Evolutionary conservation across 2,329 filamentous ascomycete genomes (phyloP).

Genomic region (Fusarium albosuccineum): DNA sequence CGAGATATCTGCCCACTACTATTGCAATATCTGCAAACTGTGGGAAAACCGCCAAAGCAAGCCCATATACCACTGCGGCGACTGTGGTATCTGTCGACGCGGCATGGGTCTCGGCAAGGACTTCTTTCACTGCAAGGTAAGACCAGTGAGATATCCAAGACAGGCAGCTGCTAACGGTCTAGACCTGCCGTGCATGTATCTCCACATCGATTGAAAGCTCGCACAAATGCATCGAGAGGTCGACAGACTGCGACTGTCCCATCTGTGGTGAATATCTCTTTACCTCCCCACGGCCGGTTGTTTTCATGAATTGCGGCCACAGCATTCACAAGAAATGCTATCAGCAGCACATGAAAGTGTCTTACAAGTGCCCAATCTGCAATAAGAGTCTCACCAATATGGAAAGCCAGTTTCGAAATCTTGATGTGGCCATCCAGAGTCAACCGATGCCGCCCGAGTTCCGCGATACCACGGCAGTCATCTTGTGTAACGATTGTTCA

Average conservation of each 20-base stretch:
- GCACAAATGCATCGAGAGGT: slow-evolving; percentile 94
- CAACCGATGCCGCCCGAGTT: slow-evolving; percentile 96
- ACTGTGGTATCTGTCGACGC: slow-evolving; percentile 94
- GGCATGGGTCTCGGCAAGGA: slow-evolving; percentile 95
- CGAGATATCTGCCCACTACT: slow-evolving; percentile 85
- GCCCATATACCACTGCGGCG: slow-evolving; percentile 94
- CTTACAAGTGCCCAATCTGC: slow-evolving; percentile 97
- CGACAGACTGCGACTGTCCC: slow-evolving; percentile 94
- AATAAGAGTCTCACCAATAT: slow-evolving; percentile 98
- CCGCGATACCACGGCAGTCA: slow-evolving; percentile 80
- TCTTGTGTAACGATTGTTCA: slow-evolving; percentile 95
- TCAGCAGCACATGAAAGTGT: slow-evolving; percentile 85
- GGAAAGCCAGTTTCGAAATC: slow-evolving; percentile 92
- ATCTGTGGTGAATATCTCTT: slow-evolving; percentile 98
- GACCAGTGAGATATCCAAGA: slow-evolving; percentile 26
- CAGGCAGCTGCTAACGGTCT: slow-evolving; percentile 10
- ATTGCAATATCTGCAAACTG: slow-evolving; percentile 93
- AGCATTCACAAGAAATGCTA: slow-evolving; percentile 95
- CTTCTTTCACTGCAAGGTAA: slow-evolving; percentile 97
- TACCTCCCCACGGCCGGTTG: slow-evolving; percentile 86
- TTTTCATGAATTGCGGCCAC: slow-evolving; percentile 96
- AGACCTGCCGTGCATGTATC: slow-evolving; percentile 95
- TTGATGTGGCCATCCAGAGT: slow-evolving; percentile 86
- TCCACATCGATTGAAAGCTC: slow-evolving; percentile 86
- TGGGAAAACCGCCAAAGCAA: slow-evolving; percentile 96